Percentiles rank a stretch among this genome's conserved stretches.
phyloP scores from a whole-genome alignment of 2,329 filamentous ascomycete species.

The Aspergillus versicolor region DNA sequence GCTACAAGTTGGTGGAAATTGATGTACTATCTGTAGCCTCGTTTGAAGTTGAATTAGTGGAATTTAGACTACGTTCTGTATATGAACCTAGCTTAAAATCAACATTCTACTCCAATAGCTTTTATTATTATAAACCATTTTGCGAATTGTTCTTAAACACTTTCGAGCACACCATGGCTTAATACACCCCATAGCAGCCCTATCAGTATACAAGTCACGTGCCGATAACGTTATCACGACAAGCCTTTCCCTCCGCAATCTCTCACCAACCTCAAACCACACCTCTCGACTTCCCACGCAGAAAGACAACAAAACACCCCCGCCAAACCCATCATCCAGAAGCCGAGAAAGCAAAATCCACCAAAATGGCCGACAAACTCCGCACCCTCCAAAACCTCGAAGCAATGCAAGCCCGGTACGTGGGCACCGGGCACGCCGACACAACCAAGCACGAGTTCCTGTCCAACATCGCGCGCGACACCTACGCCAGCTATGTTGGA shows the following conservation, averaged over 20 bases:
- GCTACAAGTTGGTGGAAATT: not conserved
- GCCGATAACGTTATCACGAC: too few species aligned
- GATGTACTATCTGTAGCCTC: not conserved
- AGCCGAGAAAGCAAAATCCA: not conserved
- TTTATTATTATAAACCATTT: not conserved
- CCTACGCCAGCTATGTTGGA: slow-evolving; percentile 81
- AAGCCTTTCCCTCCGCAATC: too few species aligned
- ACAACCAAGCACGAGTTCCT: slow-evolving; percentile 98
- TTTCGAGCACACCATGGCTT: too few species aligned
- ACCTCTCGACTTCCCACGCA: too few species aligned
- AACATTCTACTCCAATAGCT: too few species aligned
- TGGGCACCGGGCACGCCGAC: slow-evolving; percentile 94
- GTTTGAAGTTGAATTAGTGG: not conserved
- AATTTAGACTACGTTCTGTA: too few species aligned
- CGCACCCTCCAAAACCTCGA: slow-evolving; percentile 97
- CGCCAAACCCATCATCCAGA: too few species aligned
- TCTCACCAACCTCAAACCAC: too few species aligned
- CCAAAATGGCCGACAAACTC: slow-evolving; percentile 83
- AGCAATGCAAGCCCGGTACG: slow-evolving; percentile 89
- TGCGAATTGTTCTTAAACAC: too few species aligned
- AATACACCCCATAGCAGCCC: too few species aligned
- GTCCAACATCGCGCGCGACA: slow-evolving; percentile 93
- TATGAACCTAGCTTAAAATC: too few species aligned
- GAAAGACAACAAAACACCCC: not conserved
- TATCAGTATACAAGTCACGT: too few species aligned